Conservation (phyloP, 2,329 filamentous ascomycete genomes). For the Monilinia fructigena region DNA sequence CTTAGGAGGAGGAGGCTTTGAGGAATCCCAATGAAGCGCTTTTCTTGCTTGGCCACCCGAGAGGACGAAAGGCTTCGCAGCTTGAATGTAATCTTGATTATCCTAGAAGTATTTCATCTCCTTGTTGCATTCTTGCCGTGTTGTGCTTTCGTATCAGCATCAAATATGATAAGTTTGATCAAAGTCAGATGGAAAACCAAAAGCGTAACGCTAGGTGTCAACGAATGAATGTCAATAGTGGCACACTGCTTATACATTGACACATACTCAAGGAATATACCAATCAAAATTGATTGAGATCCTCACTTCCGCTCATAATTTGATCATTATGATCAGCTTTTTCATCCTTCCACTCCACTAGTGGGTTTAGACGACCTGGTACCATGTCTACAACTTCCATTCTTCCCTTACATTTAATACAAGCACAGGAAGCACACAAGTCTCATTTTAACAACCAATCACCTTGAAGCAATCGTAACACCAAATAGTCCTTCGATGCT, state of each 20-base stretch:
- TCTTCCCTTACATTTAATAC: neutral
- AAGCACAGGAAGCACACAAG: conserved; percentile 16
- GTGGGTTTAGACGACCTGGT: conserved; percentile 8
- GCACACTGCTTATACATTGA: conserved; percentile 16
- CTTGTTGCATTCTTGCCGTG: conserved; percentile 17
- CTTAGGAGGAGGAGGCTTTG: neutral
- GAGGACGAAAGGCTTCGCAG: conserved; percentile 2
- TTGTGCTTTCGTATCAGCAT: conserved; percentile 7
- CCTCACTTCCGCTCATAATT: conserved; percentile 3
- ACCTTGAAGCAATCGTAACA: neutral
- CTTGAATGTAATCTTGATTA: conserved; percentile 8
- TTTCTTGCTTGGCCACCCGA: neutral
- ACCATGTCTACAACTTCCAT: conserved; percentile 5
- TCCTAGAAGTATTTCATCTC: conserved; percentile 12
- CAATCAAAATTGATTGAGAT: neutral
- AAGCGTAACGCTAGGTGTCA: conserved; percentile 7
- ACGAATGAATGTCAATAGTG: conserved; percentile 5
- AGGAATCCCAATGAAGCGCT: neutral
- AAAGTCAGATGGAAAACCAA: conserved; percentile 8
- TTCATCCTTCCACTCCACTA: conserved; percentile 10
- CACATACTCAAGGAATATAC: neutral
- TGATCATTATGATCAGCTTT: conserved; percentile 6
- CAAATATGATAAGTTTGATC: conserved; percentile 11
- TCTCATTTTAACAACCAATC: conserved; percentile 22
- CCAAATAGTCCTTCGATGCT: conserved; percentile 6